Evolutionary conservation across 2,329 filamentous ascomycete genomes (phyloP).

Genomic region (Cercospora sp.): DNA sequence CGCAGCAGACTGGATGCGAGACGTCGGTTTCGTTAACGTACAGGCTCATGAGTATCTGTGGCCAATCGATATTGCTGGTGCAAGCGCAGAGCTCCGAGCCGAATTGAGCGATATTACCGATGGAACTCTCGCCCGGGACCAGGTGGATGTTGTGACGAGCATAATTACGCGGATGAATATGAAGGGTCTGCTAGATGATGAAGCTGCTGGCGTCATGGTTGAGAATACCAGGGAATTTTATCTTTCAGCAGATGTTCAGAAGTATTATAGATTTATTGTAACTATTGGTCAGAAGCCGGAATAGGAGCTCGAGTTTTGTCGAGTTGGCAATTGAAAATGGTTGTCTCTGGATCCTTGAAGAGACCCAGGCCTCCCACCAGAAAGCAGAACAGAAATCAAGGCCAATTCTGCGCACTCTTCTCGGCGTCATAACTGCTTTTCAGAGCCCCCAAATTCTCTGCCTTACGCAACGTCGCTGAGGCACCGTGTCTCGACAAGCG

Average conservation of each 20-base stretch:
- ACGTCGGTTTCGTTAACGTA: slow-evolving; percentile 27
- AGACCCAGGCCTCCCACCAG: too few relatives aligned
- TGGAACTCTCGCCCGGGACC: background rate
- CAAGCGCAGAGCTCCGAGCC: background rate
- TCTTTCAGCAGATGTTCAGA: background rate
- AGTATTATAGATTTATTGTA: background rate
- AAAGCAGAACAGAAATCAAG: too few relatives aligned
- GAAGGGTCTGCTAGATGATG: background rate
- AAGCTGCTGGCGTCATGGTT: background rate
- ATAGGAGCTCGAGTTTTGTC: background rate
- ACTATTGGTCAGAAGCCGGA: slow-evolving; percentile 4
- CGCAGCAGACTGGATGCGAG: slow-evolving; percentile 21
- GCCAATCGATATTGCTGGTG: slow-evolving; percentile 15
- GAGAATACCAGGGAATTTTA: background rate
- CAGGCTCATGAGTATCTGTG: slow-evolving; percentile 20
- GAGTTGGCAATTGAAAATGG: background rate
- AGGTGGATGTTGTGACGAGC: background rate
- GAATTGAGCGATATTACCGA: background rate
- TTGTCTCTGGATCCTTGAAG: too few relatives aligned
- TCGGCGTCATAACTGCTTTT: too few relatives aligned
- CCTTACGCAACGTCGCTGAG: too few relatives aligned
- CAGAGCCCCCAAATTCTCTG: too few relatives aligned
- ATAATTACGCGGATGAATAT: background rate
- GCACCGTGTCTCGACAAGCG: too few relatives aligned
- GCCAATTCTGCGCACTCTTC: too few relatives aligned